Evolutionary conservation across 73 alveolate genomes (phyloP).

Genomic region (Paramecium octaurelia): DNA sequence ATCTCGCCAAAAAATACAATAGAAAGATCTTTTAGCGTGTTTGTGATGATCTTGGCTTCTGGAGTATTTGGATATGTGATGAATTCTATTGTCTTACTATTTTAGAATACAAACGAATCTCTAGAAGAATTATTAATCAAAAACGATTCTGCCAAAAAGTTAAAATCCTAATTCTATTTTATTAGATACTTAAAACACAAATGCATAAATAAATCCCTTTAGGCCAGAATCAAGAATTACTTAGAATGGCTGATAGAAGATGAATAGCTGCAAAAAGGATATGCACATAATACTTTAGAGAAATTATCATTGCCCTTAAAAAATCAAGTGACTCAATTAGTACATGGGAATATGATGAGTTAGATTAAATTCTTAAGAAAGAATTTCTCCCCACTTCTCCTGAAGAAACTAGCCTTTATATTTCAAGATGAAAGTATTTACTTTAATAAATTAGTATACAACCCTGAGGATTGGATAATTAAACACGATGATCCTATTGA

Average conservation of each 20-base stretch:
- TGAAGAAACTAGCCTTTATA: neutral
- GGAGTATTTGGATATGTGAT: slow-evolving; percentile 60
- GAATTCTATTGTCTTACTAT: slow-evolving; percentile 44
- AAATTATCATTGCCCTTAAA: neutral
- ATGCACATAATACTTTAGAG: neutral
- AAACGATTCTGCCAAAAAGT: neutral
- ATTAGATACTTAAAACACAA: neutral
- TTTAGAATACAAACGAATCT: neutral
- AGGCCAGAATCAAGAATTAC: neutral
- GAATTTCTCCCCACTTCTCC: neutral
- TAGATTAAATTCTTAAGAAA: neutral
- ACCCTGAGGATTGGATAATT: slow-evolving; percentile 14
- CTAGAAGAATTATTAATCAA: neutral
- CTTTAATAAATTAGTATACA: neutral
- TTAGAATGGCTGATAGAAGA: slow-evolving; percentile 16
- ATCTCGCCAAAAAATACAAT: slow-evolving; percentile 76
- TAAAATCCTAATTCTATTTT: neutral
- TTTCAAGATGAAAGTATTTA: neutral
- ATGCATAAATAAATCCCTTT: neutral
- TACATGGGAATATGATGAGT: neutral
- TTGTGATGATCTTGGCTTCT: slow-evolving; percentile 76
- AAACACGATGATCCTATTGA: neutral
- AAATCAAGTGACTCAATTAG: neutral
- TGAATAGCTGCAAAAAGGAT: neutral
- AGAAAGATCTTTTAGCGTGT: slow-evolving; percentile 83